phyloP scores from a whole-genome alignment of 306 rosid genomes.

The Luffa acutangula region DNA sequence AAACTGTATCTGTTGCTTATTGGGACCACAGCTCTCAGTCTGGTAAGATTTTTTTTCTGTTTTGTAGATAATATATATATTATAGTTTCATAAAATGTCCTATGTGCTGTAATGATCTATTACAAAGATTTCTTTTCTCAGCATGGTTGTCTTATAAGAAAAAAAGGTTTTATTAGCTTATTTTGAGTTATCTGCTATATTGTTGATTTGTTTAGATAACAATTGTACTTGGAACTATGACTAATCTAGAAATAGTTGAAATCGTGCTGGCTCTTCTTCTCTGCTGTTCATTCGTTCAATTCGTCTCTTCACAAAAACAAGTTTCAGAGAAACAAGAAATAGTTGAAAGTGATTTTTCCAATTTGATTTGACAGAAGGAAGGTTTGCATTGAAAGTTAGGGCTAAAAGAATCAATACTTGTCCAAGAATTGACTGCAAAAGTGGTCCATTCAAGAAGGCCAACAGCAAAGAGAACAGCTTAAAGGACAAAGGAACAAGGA shows the following conservation, averaged over 20 bases:
- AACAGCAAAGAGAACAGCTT: no score
- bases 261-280: not conserved
- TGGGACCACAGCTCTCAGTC: slow-evolving; percentile 53
- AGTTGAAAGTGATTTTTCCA: not conserved
- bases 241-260: not conserved
- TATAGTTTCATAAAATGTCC: not conserved
- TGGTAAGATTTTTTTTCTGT: slow-evolving; percentile 23
- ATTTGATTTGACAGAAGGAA: not conserved
- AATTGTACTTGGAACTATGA: not conserved
- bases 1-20: slow-evolving; percentile 47
- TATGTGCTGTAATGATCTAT: not conserved
- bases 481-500: no score
- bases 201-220: not conserved
- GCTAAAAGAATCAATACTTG: not conserved
- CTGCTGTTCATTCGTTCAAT: not conserved
- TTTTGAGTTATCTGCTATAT: not conserved
- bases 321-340: not conserved
- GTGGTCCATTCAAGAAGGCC: not conserved
- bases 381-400: not conserved
- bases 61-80: not conserved
- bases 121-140: not conserved
- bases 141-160: not conserved
- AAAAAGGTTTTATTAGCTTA: not conserved
- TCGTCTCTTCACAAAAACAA: not conserved
- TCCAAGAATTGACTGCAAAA: not conserved